Conservation (phyloP, 306 rosid species). For the Dicorynia guianensis region DNA sequence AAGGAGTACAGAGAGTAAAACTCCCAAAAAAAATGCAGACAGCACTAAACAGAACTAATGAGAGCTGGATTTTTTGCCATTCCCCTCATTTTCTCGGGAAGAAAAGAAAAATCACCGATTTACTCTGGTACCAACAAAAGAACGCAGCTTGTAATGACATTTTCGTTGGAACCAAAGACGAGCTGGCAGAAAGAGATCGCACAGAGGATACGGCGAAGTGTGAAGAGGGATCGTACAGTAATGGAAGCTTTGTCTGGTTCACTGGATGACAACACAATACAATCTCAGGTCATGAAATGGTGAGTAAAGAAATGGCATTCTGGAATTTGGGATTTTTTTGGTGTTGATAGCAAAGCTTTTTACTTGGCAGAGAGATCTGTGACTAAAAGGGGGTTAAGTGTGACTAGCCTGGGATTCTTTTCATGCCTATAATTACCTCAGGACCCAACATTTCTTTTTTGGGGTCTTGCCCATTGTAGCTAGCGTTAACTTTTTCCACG, state of each 20-base stretch:
- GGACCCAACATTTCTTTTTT: slow-evolving; percentile 50
- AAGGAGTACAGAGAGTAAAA: slow-evolving; percentile 13
- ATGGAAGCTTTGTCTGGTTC: slow-evolving; percentile 54
- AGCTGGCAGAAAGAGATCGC: slow-evolving; percentile 37
- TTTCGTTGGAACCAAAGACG: slow-evolving; percentile 23
- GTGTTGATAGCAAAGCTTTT: slow-evolving; percentile 27
- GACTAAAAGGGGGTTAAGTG: slow-evolving; percentile 31
- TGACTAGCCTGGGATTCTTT: slow-evolving; percentile 42
- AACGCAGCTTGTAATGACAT: slow-evolving; percentile 20
- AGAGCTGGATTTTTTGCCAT: slow-evolving; percentile 39
- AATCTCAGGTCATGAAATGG: slow-evolving; percentile 38
- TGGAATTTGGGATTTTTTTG: slow-evolving; percentile 37
- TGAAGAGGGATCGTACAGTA: slow-evolving; percentile 35
- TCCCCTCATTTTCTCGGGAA: slow-evolving; percentile 47
- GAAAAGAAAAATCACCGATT: slow-evolving; percentile 41
- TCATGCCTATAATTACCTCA: slow-evolving; percentile 53
- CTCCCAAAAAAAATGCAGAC: slow-evolving; percentile 18
- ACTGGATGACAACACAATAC: slow-evolving; percentile 39
- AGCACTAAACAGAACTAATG: slow-evolving; percentile 20
- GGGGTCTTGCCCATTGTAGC: slow-evolving; percentile 21
- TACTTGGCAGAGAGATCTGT: slow-evolving; percentile 50
- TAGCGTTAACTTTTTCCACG: slow-evolving; percentile 58
- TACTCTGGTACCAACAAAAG: slow-evolving; percentile 21
- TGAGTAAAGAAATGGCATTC: slow-evolving; percentile 22
- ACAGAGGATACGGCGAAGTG: slow-evolving; percentile 18